These are phyloP conservation scores for Kurtzmaniella quercitrusa DNA, from an alignment of 1,139 yeast genomes.

Conservation along the genomic window DNA sequence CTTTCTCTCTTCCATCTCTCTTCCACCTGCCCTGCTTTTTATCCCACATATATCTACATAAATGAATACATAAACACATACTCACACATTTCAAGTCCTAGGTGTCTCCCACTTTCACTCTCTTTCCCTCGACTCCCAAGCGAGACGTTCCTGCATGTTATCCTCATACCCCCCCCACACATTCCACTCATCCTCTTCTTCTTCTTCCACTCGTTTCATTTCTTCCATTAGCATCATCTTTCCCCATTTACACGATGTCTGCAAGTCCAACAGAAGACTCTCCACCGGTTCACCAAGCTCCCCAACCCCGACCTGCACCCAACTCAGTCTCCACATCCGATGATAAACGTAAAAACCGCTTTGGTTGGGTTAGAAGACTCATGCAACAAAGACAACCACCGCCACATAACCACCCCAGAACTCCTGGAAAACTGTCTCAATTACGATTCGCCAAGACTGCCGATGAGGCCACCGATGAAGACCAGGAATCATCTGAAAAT, in stretches of 20 bases:
- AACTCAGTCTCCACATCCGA: constrained; percentile 7
- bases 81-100: too few relatives aligned
- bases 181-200: background rate
- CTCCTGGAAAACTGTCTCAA: constrained; percentile 1
- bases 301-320: background rate
- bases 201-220: background rate
- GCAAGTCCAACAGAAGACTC: background rate
- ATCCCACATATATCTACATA: too few relatives aligned
- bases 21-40: too few relatives aligned
- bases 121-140: too few relatives aligned
- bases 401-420: constrained; percentile 4
- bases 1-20: too few relatives aligned
- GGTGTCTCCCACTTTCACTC: too few relatives aligned
- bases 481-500: background rate
- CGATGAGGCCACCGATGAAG: constrained; percentile 5
- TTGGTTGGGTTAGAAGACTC: constrained; percentile 44
- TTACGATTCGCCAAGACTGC: constrained; percentile 6
- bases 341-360: constrained; percentile 24
- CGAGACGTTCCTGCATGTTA: too few relatives aligned
- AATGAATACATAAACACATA: too few relatives aligned
- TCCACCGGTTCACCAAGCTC: background rate
- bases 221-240: background rate
- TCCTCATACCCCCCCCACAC: too few relatives aligned
- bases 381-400: constrained; percentile 28
- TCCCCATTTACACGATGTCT: background rate